phyloP scores from a whole-genome alignment of 2,329 filamentous ascomycete species.

The Cadophora luteo-olivacea region DNA sequence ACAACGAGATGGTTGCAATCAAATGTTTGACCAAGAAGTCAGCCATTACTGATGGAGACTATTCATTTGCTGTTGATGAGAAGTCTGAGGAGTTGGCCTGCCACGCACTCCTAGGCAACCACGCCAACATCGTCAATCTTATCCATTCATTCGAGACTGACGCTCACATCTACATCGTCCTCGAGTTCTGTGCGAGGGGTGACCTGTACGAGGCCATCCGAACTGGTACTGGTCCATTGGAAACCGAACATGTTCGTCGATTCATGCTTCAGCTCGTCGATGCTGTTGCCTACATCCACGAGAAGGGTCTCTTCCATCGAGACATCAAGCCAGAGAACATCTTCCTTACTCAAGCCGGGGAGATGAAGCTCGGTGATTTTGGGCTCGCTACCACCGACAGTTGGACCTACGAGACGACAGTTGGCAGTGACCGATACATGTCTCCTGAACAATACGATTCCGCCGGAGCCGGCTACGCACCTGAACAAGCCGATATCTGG shows the following conservation, averaged over 20 bases:
- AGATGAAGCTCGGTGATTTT: conserved; percentile 97
- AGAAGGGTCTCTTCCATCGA: conserved; percentile 90
- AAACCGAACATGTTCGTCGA: conserved; percentile 94
- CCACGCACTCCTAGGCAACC: conserved; percentile 78
- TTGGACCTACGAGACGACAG: conserved; percentile 91
- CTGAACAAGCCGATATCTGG: conserved; percentile 94
- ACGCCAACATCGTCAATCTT: conserved; percentile 94
- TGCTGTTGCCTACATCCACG: conserved; percentile 89
- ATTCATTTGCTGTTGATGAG: conserved; percentile 77
- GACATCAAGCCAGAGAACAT: conserved; percentile 99
- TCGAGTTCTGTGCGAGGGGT: conserved; percentile 94
- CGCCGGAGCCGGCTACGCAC: conserved; percentile 84
- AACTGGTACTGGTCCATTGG: conserved; percentile 82
- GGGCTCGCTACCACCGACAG: conserved; percentile 87
- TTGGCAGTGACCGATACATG: conserved; percentile 99
- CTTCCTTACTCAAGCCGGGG: conserved; percentile 84
- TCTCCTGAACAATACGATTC: conserved; percentile 97
- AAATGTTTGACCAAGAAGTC: conserved; percentile 92
- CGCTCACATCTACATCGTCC: conserved; percentile 86
- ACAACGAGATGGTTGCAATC: conserved; percentile 84
- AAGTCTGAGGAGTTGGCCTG: conserved; percentile 81
- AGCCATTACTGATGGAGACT: conserved; percentile 58
- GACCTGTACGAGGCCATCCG: conserved; percentile 98
- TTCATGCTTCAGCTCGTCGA: conserved; percentile 96
- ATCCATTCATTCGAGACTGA: conserved; percentile 91